These are phyloP conservation scores for Sclerotinia nivalis DNA, from an alignment of 2,329 filamentous ascomycete species.

Conservation along the genomic window DNA sequence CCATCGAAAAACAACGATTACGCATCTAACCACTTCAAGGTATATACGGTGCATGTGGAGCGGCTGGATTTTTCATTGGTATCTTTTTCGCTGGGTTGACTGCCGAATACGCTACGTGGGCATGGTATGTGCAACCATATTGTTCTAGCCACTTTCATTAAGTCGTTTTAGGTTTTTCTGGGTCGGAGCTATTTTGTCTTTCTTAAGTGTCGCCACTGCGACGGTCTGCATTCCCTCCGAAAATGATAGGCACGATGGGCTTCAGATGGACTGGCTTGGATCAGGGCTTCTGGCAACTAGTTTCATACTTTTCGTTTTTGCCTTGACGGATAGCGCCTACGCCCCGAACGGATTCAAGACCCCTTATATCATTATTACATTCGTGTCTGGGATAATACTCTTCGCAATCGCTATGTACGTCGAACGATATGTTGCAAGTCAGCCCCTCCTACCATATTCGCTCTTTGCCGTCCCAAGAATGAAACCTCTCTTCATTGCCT, in stretches of 20 bases:
- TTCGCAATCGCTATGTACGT: conserved; percentile 64
- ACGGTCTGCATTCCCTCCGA: conserved; percentile 54
- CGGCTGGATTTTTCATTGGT: conserved; percentile 50
- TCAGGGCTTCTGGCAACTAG: conserved; percentile 60
- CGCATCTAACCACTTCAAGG: conserved; percentile 17
- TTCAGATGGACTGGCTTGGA: conserved; percentile 70
- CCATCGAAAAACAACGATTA: background rate
- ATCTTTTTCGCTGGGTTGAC: conserved; percentile 65
- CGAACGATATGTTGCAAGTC: conserved; percentile 67
- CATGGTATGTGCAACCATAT: conserved; percentile 52
- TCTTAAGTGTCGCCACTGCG: conserved; percentile 49
- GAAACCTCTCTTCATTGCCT: conserved; percentile 58
- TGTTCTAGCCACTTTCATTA: background rate
- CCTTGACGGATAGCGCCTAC: conserved; percentile 69
- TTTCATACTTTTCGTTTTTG: conserved; percentile 68
- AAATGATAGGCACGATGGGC: conserved; percentile 38
- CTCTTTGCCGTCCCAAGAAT: conserved; percentile 69
- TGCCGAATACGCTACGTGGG: conserved; percentile 59
- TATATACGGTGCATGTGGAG: conserved; percentile 22
- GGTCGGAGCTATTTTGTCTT: conserved; percentile 57
- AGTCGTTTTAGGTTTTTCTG: conserved; percentile 50
- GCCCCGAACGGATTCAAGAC: conserved; percentile 67
- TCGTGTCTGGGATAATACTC: conserved; percentile 61
- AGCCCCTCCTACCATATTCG: conserved; percentile 67
- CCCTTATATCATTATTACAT: conserved; percentile 65